phyloP scores from a whole-genome alignment of 2,329 filamentous ascomycete genomes.

The Verticillium isaacii region DNA sequence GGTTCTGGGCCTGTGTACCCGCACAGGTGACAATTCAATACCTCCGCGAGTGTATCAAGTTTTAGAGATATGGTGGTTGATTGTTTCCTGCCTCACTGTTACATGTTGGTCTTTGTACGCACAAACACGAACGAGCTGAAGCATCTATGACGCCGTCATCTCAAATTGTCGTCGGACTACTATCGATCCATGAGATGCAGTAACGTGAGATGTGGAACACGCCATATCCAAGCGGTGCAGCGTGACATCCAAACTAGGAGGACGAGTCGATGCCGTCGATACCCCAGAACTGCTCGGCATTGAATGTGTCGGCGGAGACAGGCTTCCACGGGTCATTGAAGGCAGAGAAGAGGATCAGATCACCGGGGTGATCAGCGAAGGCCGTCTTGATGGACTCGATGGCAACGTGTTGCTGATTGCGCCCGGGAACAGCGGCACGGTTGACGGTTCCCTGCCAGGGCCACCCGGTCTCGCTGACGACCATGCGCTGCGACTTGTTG shows the following conservation, averaged over 20 bases:
- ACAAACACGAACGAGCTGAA: too few species aligned
- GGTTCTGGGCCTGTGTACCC: too few species aligned
- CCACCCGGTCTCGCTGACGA: constrained; percentile 85
- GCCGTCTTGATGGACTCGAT: constrained; percentile 57
- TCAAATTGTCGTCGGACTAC: too few species aligned
- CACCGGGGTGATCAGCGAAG: constrained; percentile 44
- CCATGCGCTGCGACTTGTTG: constrained; percentile 48
- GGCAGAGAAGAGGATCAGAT: constrained; percentile 70
- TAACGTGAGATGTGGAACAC: not conserved
- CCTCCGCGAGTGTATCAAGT: too few species aligned
- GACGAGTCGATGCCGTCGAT: constrained; percentile 32
- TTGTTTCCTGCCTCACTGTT: too few species aligned
- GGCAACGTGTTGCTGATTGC: constrained; percentile 61
- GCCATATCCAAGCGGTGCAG: too few species aligned
- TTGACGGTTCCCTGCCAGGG: constrained; percentile 65
- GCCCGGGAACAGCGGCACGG: constrained; percentile 61
- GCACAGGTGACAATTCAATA: too few species aligned
- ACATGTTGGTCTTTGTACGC: too few species aligned
- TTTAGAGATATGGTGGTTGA: too few species aligned
- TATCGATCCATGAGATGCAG: not conserved
- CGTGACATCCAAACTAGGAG: constrained; percentile 7
- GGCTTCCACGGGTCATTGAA: constrained; percentile 80
- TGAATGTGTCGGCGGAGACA: constrained; percentile 56
- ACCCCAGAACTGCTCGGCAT: constrained; percentile 76
- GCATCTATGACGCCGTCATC: too few species aligned